Evolutionary conservation across 2,329 filamentous ascomycete genomes (phyloP), one percentile per base, ranked within the genome.

Genomic region (Beauveria medogensis): DNA sequence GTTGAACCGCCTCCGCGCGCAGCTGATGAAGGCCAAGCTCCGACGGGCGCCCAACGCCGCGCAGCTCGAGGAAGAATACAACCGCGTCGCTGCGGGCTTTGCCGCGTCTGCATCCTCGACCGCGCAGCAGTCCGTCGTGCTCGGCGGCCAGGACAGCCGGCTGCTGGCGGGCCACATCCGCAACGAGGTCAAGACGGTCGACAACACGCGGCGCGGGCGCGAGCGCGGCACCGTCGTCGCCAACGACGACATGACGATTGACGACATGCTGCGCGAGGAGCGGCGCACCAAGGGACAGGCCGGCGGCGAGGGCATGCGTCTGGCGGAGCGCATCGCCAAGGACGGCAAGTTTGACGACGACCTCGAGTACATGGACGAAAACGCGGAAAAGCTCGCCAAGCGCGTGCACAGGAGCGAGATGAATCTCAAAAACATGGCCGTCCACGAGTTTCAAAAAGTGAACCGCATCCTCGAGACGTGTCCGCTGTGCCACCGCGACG

Each of bases 351-450:
- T 95, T 71, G 88, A 91, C 77, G 86, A 95, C 69, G 89, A 96
- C 72, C 84, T 99, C 28, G 93, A 99, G 59, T 99, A 99, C 75
- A 89, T 97, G 81, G 93, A 99, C 71, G 94, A 97, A 67, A 97
- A 99, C 70, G 94, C 94, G 18, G 83, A 86, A 56, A 96, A 93
- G 74, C 85, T 99, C 14, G 92, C 93, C 30, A 88, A 87, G 69
- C 87, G 90, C 28, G 89, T 96, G 16, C 89, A 96, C 70, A 94
- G 92, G 72, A 93, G 89, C 44, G 91, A 96, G 65, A 80, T 91
- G 65, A 92, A 91, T 72, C 83, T 99, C 62, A 92, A 92, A 71
- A 96, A 92, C 71, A 83, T 85, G 57, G 92, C 95, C 4, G 90
- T 99, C 64, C 81, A 81, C 68, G 92, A 97, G 63, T 96, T 93